Conservation (phyloP, 2,329 filamentous ascomycete genomes). For the Pseudogymnoascus sp. region DNA sequence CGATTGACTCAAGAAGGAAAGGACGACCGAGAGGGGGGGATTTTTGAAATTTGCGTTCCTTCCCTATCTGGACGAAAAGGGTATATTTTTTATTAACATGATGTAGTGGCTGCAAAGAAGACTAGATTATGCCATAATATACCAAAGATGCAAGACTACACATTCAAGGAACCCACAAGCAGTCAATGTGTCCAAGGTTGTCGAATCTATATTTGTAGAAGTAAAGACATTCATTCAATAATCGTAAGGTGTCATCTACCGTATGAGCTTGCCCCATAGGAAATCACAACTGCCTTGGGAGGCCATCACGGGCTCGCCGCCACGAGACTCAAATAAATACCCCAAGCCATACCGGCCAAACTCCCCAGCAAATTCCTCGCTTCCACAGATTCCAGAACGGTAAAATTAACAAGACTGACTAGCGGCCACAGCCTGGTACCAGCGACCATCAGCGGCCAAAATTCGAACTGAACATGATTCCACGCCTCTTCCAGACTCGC, state of each 20-base stretch:
- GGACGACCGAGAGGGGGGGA: too few relatives aligned
- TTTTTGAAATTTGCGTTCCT: too few relatives aligned
- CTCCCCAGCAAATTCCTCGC: conserved; percentile 62
- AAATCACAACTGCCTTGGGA: not conserved
- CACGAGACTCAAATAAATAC: conserved; percentile 63
- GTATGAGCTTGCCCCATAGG: not conserved
- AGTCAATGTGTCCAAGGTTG: too few relatives aligned
- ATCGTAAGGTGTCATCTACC: not conserved
- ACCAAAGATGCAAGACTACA: not conserved
- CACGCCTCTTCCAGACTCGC: conserved; percentile 37
- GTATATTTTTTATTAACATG: too few relatives aligned
- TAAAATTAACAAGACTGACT: conserved; percentile 62
- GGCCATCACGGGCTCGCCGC: conserved; percentile 26
- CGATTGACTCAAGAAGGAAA: too few relatives aligned
- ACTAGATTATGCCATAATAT: not conserved
- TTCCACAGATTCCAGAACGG: conserved; percentile 59
- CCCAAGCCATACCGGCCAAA: conserved; percentile 64
- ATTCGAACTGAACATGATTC: conserved; percentile 42
- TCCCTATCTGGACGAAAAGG: too few relatives aligned
- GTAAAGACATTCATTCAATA: not conserved
- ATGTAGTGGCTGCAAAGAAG: too few relatives aligned
- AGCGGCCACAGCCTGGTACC: conserved; percentile 66
- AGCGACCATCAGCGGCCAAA: conserved; percentile 55
- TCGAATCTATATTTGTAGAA: not conserved
- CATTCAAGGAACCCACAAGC: not conserved